phyloP scores from a whole-genome alignment of 306 rosid species.

The Trifolium dubium region DNA sequence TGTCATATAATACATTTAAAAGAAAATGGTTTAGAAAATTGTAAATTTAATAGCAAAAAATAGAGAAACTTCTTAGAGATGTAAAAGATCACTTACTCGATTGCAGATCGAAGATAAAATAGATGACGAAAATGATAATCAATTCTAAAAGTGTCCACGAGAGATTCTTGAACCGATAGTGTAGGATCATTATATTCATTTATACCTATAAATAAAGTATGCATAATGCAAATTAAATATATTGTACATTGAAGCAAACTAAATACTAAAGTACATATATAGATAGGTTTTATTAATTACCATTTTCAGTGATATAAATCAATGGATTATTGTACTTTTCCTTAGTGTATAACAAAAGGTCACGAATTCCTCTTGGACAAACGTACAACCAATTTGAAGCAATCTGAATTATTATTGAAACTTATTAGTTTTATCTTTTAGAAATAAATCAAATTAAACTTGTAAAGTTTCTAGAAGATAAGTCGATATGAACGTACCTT shows the following conservation, averaged over 20 bases:
- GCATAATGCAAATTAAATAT: neutral
- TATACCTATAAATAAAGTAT: conserved; percentile 45
- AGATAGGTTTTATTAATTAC: conserved; percentile 41
- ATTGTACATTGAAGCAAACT: neutral
- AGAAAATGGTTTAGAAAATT: neutral
- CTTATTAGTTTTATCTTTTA: neutral
- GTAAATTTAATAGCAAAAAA: neutral
- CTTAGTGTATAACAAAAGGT: conserved; percentile 51
- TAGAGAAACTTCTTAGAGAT: neutral
- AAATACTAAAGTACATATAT: neutral
- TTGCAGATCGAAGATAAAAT: conserved; percentile 50
- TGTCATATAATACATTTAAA: conserved; percentile 1
- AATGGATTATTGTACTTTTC: conserved; percentile 55
- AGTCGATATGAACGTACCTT: conserved; percentile 1
- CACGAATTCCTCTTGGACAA: conserved; percentile 60
- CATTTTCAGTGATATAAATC: conserved; percentile 70
- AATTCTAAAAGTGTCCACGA: conserved; percentile 54
- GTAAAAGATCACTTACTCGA: conserved; percentile 42
- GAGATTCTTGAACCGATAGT: conserved; percentile 46
- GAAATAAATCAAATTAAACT: neutral
- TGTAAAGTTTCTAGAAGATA: neutral
- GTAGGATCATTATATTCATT: conserved; percentile 54
- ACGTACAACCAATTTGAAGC: conserved; percentile 56
- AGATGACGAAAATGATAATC: conserved; percentile 59
- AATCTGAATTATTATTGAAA: conserved; percentile 33